These are phyloP conservation scores for Fusarium chaquense DNA, from an alignment of 2,329 filamentous ascomycete species.

Conservation along the genomic window DNA sequence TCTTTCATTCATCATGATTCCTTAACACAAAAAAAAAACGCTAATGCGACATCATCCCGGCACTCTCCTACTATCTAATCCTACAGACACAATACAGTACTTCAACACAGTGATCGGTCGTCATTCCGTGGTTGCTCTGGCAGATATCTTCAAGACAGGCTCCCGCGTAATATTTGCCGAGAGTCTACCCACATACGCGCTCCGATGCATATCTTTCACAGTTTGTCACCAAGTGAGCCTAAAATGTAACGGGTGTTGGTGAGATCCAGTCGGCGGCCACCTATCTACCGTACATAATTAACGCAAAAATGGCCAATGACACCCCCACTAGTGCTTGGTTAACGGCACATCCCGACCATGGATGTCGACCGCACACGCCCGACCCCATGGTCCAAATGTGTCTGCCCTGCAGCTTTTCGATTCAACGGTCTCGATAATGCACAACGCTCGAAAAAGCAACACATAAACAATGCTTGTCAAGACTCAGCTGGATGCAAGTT, in stretches of 20 bases:
- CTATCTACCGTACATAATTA: conserved; percentile 22
- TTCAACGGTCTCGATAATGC: conserved; percentile 44
- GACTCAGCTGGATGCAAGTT: conserved; percentile 24
- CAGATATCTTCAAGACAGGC: conserved; percentile 3
- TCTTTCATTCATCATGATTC: conserved; percentile 14
- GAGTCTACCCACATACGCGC: conserved; percentile 29
- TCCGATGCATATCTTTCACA: conserved; percentile 18
- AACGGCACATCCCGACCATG: conserved; percentile 41
- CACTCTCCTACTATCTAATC: not conserved
- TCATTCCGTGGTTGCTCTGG: conserved; percentile 2
- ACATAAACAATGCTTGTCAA: conserved; percentile 10
- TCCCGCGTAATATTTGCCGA: conserved; percentile 33
- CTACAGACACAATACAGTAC: not conserved
- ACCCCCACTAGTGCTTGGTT: conserved; percentile 19
- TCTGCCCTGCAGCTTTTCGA: conserved; percentile 45
- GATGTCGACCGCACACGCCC: conserved; percentile 18
- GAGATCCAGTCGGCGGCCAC: conserved; percentile 6
- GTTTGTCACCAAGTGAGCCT: conserved; percentile 11
- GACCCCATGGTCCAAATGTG: conserved; percentile 35
- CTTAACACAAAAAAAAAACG: conserved; percentile 14
- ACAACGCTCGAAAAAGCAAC: conserved; percentile 42
- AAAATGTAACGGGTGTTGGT: conserved; percentile 19
- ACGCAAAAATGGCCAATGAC: conserved; percentile 38
- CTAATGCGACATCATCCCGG: conserved; percentile 7
- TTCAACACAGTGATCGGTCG: not conserved